phyloP scores from a whole-genome alignment of 1,284 basidiomycete genomes.

The Tilletia walkeri region DNA sequence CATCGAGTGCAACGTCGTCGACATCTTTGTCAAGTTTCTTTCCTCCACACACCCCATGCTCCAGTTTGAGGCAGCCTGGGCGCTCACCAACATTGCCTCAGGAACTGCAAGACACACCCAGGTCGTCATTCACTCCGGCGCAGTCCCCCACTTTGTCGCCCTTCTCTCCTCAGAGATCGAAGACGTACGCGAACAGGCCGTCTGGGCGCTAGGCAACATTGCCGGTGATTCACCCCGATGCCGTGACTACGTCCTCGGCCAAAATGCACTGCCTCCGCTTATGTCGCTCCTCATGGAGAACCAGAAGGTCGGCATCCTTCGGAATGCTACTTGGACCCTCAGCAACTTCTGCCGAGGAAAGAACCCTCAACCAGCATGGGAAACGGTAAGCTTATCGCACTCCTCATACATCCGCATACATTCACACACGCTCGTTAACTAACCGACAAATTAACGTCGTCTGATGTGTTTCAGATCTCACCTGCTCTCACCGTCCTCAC shows the following conservation, averaged over 20 bases:
- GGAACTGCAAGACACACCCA: conserved; percentile 98
- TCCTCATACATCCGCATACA: neutral
- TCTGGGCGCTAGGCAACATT: conserved; percentile 56
- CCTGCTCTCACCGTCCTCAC: conserved; percentile 93
- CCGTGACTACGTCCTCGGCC: conserved; percentile 51
- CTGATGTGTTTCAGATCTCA: conserved; percentile 68
- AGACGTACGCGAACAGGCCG: conserved; percentile 55
- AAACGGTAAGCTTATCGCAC: conserved; percentile 14
- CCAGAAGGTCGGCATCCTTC: conserved; percentile 55
- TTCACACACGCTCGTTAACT: neutral
- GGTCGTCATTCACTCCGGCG: conserved; percentile 90
- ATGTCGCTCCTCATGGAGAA: conserved; percentile 53
- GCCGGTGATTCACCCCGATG: conserved; percentile 55
- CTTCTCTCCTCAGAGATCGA: conserved; percentile 53
- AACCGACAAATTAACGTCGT: neutral
- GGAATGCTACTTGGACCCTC: conserved; percentile 56
- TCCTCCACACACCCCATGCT: conserved; percentile 86
- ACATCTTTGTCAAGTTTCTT: conserved; percentile 95
- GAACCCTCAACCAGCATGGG: conserved; percentile 55
- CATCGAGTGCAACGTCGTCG: conserved; percentile 94
- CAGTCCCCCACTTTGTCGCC: conserved; percentile 92
- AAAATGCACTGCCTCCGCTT: conserved; percentile 50
- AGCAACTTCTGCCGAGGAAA: conserved; percentile 56
- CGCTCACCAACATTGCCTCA: conserved; percentile 98
- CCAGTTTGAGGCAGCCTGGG: conserved; percentile 99